These are phyloP conservation scores for Globisporangium emineosum DNA, from an alignment of 352 stramenopile species.

Conservation along the genomic window DNA sequence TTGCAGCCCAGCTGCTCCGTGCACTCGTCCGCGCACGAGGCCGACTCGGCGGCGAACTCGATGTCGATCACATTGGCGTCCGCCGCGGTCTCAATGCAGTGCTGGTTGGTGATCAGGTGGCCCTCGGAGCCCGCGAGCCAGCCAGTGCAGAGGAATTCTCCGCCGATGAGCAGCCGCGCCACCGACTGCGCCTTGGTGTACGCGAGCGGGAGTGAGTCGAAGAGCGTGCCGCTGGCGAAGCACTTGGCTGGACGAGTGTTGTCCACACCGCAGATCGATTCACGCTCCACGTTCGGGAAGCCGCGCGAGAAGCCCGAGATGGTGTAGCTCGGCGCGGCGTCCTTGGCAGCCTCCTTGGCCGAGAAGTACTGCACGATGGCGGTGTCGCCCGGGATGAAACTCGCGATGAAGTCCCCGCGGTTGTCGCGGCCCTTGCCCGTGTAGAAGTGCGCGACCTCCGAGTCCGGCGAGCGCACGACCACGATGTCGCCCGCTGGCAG, in stretches of 20 bases:
- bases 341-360: not conserved
- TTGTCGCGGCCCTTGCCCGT: conserved; percentile 33
- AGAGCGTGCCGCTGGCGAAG: conserved; percentile 25
- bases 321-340: conserved; percentile 23
- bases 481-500: conserved; percentile 50
- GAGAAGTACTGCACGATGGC: conserved; percentile 49
- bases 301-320: conserved; percentile 47
- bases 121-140: conserved; percentile 59
- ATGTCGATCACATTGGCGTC: conserved; percentile 37
- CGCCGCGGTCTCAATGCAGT: conserved; percentile 44
- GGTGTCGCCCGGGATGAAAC: conserved; percentile 35
- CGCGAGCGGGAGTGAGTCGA: conserved; percentile 28
- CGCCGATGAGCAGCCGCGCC: conserved; percentile 58
- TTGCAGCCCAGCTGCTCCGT: conserved; percentile 36
- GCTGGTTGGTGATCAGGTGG: conserved; percentile 70
- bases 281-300: conserved; percentile 23
- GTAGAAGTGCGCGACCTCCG: conserved; percentile 28
- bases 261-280: conserved; percentile 50
- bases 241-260: conserved; percentile 55
- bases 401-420: conserved; percentile 39
- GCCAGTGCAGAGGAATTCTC: conserved; percentile 49
- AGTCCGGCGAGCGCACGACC: conserved; percentile 36
- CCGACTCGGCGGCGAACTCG: conserved; percentile 60
- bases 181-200: conserved; percentile 42
- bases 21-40: conserved; percentile 44